phyloP scores from a whole-genome alignment of 495 filamentous ascomycete species.

The Podospora didyma region DNA sequence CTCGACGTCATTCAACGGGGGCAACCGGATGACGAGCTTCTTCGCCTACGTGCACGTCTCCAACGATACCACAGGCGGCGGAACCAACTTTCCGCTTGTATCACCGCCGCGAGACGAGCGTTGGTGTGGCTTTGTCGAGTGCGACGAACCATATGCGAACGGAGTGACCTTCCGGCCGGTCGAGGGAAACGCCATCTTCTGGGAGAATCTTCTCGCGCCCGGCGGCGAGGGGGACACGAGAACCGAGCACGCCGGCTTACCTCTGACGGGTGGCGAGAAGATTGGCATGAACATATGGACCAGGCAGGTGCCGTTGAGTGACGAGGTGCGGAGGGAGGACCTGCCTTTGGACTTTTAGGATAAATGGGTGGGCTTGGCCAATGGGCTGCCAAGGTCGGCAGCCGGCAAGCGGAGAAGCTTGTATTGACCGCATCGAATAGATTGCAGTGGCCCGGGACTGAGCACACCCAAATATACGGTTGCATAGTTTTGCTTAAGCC shows the following conservation, averaged over 20 bases:
- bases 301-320: constrained; percentile 28
- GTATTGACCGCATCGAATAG: background rate
- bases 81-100: constrained; percentile 50
- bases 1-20: constrained; percentile 29
- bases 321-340: constrained; percentile 28
- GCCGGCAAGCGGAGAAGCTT: too few species aligned
- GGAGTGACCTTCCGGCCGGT: constrained; percentile 62
- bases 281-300: constrained; percentile 75
- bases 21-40: constrained; percentile 46
- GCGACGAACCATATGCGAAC: constrained; percentile 44
- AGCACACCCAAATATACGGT: too few species aligned
- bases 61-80: constrained; percentile 45
- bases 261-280: constrained; percentile 61
- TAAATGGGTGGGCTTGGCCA: background rate
- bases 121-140: constrained; percentile 59
- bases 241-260: constrained; percentile 65
- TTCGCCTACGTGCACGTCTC: constrained; percentile 49
- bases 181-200: constrained; percentile 66
- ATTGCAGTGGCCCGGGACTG: too few species aligned
- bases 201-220: constrained; percentile 57
- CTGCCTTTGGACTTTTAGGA: constrained; percentile 9
- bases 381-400: background rate
- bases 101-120: constrained; percentile 26
- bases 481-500: too few species aligned
- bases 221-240: constrained; percentile 58